Evolutionary conservation across 1,284 basidiomycete species (phyloP), one percentile per base, ranked within the genome.

Genomic region (Ustilago trichophora): DNA sequence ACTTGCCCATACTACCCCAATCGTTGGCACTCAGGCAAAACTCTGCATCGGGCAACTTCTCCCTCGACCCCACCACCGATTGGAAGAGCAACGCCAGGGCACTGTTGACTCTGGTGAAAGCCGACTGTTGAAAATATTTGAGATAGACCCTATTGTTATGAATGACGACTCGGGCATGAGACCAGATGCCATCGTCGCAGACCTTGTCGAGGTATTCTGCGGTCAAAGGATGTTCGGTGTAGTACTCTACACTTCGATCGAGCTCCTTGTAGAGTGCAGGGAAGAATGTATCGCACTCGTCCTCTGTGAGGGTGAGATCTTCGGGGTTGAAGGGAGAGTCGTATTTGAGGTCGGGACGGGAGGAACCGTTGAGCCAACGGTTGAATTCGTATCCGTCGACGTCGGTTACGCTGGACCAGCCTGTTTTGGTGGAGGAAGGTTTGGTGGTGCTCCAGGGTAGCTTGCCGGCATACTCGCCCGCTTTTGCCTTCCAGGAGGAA

Each of bases 281-380:
- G 60, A 78, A 78, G 54, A 75, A 75, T 16, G 73, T 54, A 42
- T 78, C 75, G 58, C 76, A 78, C 54, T 78, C 73, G 31, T 75
- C 73, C 33, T 76, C 73, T 11, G 74, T 73, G 33, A 78, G 34
- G 4, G 75, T 75, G 25, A 77, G 46, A 34, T 78, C 75, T 47
- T 78, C 76, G 3, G 59, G 73, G 34, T 77, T 77, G 66, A 78
- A 77, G 9, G 67, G 64, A n/a, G 66, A 63, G 32, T 72, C 51
- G 53, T 77, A 78, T 18, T 31, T 31, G 25, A 77, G 52, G 24
- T 63, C 34, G 0, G 41, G 19, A 0, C 73, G 43, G 3, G 68
- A 64, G 12, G 65, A 65, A 2, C 64, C 74, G 21, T 68, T 63
- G 40, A 67, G 25, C 70, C 67, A 76, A 1, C 55, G 66, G 4